Base-by-base conservation (phyloP, 768 basidiomycete species). In the Lentinula guzmanii region DNA sequence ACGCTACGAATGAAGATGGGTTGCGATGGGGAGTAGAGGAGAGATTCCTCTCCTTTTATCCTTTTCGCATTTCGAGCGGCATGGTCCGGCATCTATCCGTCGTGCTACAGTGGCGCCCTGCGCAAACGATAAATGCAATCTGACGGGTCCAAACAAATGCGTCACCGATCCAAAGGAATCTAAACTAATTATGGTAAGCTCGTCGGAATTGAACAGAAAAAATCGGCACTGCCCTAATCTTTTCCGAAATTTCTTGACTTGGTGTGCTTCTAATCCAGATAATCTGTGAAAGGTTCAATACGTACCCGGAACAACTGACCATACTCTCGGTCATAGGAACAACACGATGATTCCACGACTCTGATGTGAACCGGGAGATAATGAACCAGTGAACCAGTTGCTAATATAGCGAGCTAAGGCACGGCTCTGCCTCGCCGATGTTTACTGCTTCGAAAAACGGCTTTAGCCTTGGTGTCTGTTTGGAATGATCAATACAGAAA, bases 321-420 rank as follows among this genome's bases (percentile, higher is more conserved):
- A 45, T 31, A 48, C 43, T 61, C 60, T 55, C 62, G 66, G 69
- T 72, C 71, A 75, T 65, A 74, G 71, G 70, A 68, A 70, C 70
- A 70, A 67, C 69, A 71, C 66, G 70, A 68, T 68, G 63, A 61
- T 66, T 62, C 58, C 68, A 65, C 64, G 63, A 65, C 62, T 64
- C 66, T 46, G 48, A 56, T 55, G 58, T 58, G 43, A 58, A 46
- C 56, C 56, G 21, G 50, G 5, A 31, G 21, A 39, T 28, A 15
- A 15, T 31, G 51, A 51, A 59, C 58, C 58, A 33, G 54, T 43
- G 54, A 42, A 58, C 18, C 46, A 11, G 11, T 24, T 56, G 37
- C 28, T 21, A 24, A 43, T 21, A 41, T 39, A 39, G 1, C 7
- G 1, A 39, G 34, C 52, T 35, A 39, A 39, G 37, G 37, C 37